Evolutionary conservation across 2,329 filamentous ascomycete species (phyloP).

Genomic region (Nemania sp.): DNA sequence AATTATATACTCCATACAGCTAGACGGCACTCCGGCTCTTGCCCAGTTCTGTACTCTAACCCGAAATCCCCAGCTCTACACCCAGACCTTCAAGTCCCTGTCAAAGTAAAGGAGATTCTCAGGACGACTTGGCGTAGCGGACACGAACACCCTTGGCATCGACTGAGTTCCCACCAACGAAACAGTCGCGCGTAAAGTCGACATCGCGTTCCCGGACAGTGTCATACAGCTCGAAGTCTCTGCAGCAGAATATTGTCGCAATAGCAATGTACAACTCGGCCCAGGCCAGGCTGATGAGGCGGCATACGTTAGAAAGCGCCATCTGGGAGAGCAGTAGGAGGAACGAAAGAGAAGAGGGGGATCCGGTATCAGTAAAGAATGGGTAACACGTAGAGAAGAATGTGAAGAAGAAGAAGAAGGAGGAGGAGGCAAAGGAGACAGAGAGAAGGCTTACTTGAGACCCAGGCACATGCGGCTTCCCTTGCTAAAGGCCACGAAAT

Average conservation of each 20-base stretch:
- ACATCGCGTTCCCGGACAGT: constrained; percentile 26
- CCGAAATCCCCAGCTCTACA: no score
- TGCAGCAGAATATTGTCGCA: constrained; percentile 19
- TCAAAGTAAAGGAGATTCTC: no score
- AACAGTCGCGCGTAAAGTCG: constrained; percentile 28
- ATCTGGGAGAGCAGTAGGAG: no score
- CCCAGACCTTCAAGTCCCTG: not conserved
- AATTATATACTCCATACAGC: no score
- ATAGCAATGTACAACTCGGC: constrained; percentile 28
- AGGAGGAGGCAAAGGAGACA: no score
- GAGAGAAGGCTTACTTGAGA: constrained; percentile 26
- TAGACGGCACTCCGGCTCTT: no score
- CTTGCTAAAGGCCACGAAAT: constrained; percentile 21
- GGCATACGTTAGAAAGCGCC: not conserved
- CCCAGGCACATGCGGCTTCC: constrained; percentile 28
- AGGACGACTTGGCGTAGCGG: constrained; percentile 4
- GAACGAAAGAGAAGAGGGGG: no score
- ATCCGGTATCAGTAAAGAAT: not conserved
- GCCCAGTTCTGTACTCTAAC: no score
- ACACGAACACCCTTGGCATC: constrained; percentile 20
- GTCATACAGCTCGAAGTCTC: constrained; percentile 21
- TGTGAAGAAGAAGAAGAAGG: no score
- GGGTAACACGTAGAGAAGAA: not conserved
- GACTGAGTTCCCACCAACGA: constrained; percentile 27
- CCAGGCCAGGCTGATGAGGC: constrained; percentile 20